phyloP scores from a whole-genome alignment of 495 filamentous ascomycete species.

The Durotheca rogersii region DNA sequence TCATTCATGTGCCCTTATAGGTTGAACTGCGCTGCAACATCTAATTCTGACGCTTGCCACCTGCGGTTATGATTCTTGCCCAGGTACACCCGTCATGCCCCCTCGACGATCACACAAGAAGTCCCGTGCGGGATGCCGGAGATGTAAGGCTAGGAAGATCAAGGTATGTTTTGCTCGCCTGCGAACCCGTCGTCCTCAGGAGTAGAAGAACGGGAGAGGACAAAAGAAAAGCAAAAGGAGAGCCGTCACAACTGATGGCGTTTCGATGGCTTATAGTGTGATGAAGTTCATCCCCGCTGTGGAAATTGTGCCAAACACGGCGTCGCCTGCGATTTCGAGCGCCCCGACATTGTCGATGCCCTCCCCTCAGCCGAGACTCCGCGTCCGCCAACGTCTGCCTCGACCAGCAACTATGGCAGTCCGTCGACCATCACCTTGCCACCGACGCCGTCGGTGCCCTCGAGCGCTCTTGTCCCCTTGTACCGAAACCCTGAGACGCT shows the following conservation, averaged over 20 bases:
- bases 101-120: slow-evolving; percentile 65
- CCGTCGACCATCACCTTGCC: slow-evolving; percentile 34
- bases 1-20: slow-evolving; percentile 25
- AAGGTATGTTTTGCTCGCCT: slow-evolving; percentile 46
- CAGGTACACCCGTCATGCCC: slow-evolving; percentile 46
- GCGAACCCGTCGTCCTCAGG: background rate
- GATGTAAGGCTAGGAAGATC: slow-evolving; percentile 64
- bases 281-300: slow-evolving; percentile 62
- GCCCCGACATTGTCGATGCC: slow-evolving; percentile 42
- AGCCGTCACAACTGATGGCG: slow-evolving; percentile 13
- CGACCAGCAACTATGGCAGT: slow-evolving; percentile 36
- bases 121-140: slow-evolving; percentile 58
- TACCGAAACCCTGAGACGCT: slow-evolving; percentile 42
- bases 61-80: slow-evolving; percentile 23
- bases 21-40: background rate
- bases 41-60: background rate
- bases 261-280: slow-evolving; percentile 49
- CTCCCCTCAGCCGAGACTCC: slow-evolving; percentile 28
- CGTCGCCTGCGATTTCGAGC: slow-evolving; percentile 62
- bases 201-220: no score
- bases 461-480: slow-evolving; percentile 33
- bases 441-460: slow-evolving; percentile 22
- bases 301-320: slow-evolving; percentile 65
- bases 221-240: no score
- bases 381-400: slow-evolving; percentile 33